phyloP scores from a whole-genome alignment of 345 rosid genomes.

The Raphanus raphanistrum region DNA sequence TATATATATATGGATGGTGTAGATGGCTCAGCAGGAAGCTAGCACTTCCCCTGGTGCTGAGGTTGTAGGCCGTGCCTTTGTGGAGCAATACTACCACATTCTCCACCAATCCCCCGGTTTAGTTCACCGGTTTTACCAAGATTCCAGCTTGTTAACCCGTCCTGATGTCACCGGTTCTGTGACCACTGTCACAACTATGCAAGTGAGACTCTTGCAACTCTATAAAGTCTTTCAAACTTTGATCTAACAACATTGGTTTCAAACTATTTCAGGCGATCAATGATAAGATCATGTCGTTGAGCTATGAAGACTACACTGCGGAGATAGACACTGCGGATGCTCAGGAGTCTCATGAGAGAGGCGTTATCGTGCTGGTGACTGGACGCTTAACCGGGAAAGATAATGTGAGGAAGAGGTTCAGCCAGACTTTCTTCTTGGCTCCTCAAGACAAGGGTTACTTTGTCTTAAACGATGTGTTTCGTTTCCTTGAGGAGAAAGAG shows the following conservation, averaged over 20 bases:
- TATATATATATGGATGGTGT: neutral
- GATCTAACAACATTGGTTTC: neutral
- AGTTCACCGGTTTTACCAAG: conserved; percentile 69
- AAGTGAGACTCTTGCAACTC: conserved; percentile 43
- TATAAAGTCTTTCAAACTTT: neutral
- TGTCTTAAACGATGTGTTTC: conserved; percentile 82
- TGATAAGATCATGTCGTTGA: conserved; percentile 59
- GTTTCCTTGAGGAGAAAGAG: conserved; percentile 67
- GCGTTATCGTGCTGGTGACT: conserved; percentile 83
- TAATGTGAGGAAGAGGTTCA: conserved; percentile 68
- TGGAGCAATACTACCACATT: conserved; percentile 68
- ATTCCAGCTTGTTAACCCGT: conserved; percentile 64
- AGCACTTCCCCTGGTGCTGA: conserved; percentile 50
- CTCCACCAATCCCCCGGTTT: conserved; percentile 64
- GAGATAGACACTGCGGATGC: conserved; percentile 93
- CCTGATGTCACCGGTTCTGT: conserved; percentile 59
- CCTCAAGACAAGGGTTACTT: conserved; percentile 89
- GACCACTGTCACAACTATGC: conserved; percentile 64
- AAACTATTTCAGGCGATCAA: conserved; percentile 34
- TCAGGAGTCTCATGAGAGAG: conserved; percentile 66
- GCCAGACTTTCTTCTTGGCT: conserved; percentile 87
- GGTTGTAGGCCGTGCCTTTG: conserved; percentile 72
- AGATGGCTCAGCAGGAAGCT: conserved; percentile 45
- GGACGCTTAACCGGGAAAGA: conserved; percentile 79
- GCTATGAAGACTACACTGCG: conserved; percentile 58